Percentiles rank a stretch among this genome's conserved stretches.
Evolutionary conservation across 1,284 basidiomycete genomes (phyloP).

Genomic region (Apiotrichum gamsii): DNA sequence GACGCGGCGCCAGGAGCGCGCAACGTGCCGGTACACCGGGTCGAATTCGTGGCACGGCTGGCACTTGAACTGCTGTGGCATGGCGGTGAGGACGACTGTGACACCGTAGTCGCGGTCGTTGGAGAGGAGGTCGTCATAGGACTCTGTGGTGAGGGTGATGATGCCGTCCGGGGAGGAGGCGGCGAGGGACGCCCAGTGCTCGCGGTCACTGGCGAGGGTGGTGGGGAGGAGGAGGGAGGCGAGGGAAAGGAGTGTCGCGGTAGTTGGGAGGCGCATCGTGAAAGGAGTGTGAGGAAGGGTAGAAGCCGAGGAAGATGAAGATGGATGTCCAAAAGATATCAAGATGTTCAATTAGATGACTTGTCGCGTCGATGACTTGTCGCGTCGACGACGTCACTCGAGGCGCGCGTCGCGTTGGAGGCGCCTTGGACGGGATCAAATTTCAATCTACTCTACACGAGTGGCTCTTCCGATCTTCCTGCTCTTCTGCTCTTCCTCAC

Average conservation of each 20-base stretch:
- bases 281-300: not conserved
- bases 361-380: too few species aligned
- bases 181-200: constrained; percentile 54
- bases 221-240: constrained; percentile 15
- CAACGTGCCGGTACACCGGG: constrained; percentile 69
- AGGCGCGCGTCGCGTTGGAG: not conserved
- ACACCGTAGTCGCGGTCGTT: constrained; percentile 73
- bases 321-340: too few species aligned
- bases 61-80: constrained; percentile 64
- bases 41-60: constrained; percentile 63
- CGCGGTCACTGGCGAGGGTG: constrained; percentile 22
- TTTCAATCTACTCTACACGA: too few species aligned
- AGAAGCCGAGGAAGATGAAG: not conserved
- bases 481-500: too few species aligned
- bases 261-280: constrained; percentile 25
- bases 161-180: constrained; percentile 62
- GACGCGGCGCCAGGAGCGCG: constrained; percentile 67
- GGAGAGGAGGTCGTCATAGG: constrained; percentile 62
- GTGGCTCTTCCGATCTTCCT: too few species aligned
- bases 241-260: constrained; percentile 17
- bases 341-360: too few species aligned
- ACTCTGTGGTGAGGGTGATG: constrained; percentile 66
- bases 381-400: not conserved
- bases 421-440: not conserved
- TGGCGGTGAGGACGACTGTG: constrained; percentile 75